Evolutionary conservation across 768 basidiomycete species (phyloP).

Genomic region (Trichaptum fuscoviolaceum): DNA sequence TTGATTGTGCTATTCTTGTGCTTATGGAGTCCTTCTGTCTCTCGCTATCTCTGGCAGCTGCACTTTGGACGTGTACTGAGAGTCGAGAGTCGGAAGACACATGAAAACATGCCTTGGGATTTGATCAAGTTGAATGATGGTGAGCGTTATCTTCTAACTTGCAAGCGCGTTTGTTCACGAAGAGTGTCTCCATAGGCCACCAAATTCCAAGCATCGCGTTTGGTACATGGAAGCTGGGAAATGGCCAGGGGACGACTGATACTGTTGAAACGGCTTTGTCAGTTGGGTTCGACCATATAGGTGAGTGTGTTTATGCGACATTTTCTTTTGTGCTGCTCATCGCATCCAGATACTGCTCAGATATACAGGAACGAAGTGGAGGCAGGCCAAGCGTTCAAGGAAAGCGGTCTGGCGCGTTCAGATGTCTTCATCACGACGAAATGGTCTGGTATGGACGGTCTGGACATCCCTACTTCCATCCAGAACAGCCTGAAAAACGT

Average conservation of each 20-base stretch:
- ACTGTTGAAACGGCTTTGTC: constrained; percentile 59
- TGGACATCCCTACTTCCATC: constrained; percentile 52
- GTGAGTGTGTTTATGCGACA: constrained; percentile 27
- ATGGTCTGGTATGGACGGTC: constrained; percentile 45
- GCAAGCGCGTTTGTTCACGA: neutral
- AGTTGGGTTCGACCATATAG: constrained; percentile 58
- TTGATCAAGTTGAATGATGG: constrained; percentile 55
- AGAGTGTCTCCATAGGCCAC: neutral
- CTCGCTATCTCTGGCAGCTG: neutral
- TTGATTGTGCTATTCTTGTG: too few species aligned
- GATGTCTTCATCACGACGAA: constrained; percentile 66
- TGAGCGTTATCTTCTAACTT: constrained; percentile 17
- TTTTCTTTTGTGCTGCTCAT: neutral
- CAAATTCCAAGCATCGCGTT: constrained; percentile 48
- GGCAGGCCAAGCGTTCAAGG: constrained; percentile 41
- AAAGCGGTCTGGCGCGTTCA: constrained; percentile 49
- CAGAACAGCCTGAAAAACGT: constrained; percentile 53
- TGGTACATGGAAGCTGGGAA: constrained; percentile 62
- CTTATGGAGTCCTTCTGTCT: too few species aligned
- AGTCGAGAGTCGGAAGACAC: neutral
- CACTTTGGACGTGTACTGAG: neutral
- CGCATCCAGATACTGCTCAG: constrained; percentile 51
- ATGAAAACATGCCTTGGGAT: constrained; percentile 51
- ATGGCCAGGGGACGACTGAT: constrained; percentile 45
- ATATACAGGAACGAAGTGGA: constrained; percentile 54